phyloP scores from a whole-genome alignment of 2,329 filamentous ascomycete species.

The Neophaeococcomyces mojaviensis region DNA sequence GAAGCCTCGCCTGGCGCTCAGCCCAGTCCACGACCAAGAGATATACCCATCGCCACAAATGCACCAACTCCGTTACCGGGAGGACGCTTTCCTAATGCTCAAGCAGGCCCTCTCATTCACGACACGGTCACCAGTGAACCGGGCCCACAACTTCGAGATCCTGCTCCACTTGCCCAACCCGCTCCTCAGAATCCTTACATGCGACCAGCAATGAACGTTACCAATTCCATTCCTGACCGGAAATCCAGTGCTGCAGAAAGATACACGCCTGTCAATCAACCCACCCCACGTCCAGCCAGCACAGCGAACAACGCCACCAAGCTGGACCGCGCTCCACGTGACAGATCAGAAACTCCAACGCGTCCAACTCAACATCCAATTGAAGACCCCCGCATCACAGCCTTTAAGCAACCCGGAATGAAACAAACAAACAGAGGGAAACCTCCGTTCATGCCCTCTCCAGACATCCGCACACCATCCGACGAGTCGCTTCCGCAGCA shows the following conservation, averaged over 20 bases:
- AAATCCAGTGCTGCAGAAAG: no score
- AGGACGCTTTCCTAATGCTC: neutral
- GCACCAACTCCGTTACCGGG: conserved; percentile 1
- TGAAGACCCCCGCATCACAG: conserved; percentile 1
- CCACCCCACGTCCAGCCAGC: no score
- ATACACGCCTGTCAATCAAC: no score
- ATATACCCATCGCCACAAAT: neutral
- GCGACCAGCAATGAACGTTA: neutral
- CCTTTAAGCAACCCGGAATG: conserved; percentile 5
- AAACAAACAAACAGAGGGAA: neutral
- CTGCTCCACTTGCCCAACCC: neutral
- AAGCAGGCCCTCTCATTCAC: no score
- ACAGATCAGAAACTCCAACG: no score
- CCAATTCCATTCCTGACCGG: no score
- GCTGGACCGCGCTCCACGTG: no score
- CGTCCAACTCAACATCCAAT: neutral
- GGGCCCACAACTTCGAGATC: no score
- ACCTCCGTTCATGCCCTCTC: conserved; percentile 2
- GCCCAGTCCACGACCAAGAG: neutral
- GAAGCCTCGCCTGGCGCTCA: neutral
- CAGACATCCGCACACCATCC: conserved; percentile 4
- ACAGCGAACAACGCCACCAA: no score
- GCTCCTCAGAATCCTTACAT: neutral
- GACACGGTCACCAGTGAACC: no score
- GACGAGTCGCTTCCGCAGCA: neutral